These are phyloP conservation scores for Fusarium sacchari DNA, from an alignment of 2,329 filamentous ascomycete species.

Conservation along the genomic window DNA sequence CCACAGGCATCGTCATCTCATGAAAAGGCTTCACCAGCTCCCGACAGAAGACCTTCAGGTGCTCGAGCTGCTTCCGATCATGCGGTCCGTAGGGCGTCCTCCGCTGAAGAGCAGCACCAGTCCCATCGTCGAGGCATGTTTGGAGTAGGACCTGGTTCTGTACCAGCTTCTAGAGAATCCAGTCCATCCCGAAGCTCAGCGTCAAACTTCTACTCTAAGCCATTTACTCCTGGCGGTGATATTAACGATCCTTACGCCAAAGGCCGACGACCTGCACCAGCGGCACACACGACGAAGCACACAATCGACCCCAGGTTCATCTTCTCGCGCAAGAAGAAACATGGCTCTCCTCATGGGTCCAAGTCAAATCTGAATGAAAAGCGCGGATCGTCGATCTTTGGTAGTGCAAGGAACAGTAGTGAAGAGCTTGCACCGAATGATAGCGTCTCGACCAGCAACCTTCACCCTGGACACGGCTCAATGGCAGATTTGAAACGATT, in stretches of 20 bases:
- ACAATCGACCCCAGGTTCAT: conserved; percentile 83
- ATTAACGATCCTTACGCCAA: conserved; percentile 89
- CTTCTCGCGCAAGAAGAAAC: conserved; percentile 80
- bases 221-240: conserved; percentile 82
- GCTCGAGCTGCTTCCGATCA: conserved; percentile 58
- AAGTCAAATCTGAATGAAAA: conserved; percentile 65
- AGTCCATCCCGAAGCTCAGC: conserved; percentile 73
- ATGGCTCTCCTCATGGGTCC: conserved; percentile 65
- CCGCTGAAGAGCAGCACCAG: conserved; percentile 51
- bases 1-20: conserved; percentile 72
- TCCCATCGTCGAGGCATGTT: conserved; percentile 67
- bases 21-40: conserved; percentile 57
- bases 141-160: conserved; percentile 61
- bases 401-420: conserved; percentile 50
- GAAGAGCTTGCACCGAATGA: conserved; percentile 46
- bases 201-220: conserved; percentile 73
- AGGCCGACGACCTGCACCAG: conserved; percentile 77
- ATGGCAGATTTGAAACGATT: conserved; percentile 98
- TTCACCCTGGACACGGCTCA: conserved; percentile 69
- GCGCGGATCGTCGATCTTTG: conserved; percentile 57
- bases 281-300: conserved; percentile 68
- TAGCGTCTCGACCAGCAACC: conserved; percentile 35
- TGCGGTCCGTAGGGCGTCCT: conserved; percentile 54
- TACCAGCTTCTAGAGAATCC: conserved; percentile 68
- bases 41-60: conserved; percentile 52